These are phyloP conservation scores for Epichloe sp. DNA, from an alignment of 2,329 filamentous ascomycete genomes.

Conservation along the genomic window DNA sequence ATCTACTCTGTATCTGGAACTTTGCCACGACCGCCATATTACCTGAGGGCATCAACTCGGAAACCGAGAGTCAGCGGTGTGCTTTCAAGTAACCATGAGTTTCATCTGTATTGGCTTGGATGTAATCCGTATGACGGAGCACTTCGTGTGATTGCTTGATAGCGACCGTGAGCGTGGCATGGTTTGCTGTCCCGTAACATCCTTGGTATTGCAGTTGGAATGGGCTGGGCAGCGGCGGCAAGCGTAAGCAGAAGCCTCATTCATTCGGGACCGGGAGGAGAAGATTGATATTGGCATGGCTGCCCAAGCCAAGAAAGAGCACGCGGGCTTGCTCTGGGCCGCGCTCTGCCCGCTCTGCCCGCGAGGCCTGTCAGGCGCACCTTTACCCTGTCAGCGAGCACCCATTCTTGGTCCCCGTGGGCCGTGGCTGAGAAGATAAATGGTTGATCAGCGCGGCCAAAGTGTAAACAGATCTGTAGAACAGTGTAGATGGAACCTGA, in stretches of 20 bases:
- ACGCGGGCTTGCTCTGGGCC: slow-evolving; percentile 1
- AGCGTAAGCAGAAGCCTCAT: not conserved
- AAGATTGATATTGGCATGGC: not conserved
- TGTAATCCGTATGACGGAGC: no score
- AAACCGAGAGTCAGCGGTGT: no score
- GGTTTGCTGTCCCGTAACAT: no score
- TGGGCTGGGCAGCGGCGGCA: slow-evolving; percentile 1
- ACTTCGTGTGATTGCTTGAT: no score
- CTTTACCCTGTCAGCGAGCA: not conserved
- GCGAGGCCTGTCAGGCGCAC: slow-evolving; percentile 2
- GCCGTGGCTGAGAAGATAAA: not conserved
- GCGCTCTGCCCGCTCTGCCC: not conserved
- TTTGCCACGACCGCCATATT: no score
- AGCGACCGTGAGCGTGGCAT: no score
- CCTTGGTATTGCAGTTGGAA: not conserved
- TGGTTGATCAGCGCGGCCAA: not conserved
- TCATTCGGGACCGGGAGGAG: not conserved
- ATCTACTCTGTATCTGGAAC: no score
- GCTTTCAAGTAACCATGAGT: no score
- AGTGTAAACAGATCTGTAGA: not conserved
- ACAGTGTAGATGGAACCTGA: not conserved
- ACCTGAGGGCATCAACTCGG: no score
- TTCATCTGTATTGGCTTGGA: no score
- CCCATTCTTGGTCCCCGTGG: not conserved
- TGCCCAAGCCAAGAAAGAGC: slow-evolving; percentile 5